phyloP scores from a whole-genome alignment of 352 stramenopile species.

The Phytophthora sojae region DNA sequence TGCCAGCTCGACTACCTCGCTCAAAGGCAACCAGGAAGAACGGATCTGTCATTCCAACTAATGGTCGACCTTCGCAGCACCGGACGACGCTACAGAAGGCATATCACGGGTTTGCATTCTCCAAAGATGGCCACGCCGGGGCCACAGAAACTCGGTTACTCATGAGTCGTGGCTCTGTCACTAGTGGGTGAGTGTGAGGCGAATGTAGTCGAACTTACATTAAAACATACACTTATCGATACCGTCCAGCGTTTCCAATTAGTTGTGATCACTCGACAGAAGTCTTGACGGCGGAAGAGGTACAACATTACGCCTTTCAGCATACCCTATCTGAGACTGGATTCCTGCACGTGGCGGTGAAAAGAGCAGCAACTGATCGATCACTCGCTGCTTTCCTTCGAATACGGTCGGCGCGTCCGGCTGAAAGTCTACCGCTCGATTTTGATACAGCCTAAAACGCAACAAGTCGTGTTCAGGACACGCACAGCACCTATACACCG shows the following conservation, averaged over 20 bases:
- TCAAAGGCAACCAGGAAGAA: conserved; percentile 28
- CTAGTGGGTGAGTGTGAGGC: conserved; percentile 15
- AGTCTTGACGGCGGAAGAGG: conserved; percentile 25
- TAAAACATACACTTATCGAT: conserved; percentile 13
- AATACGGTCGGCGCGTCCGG: conserved; percentile 11
- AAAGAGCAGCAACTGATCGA: conserved; percentile 49
- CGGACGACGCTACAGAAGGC: conserved; percentile 41
- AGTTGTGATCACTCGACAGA: not conserved
- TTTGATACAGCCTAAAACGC: conserved; percentile 25
- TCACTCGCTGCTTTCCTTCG: conserved; percentile 22
- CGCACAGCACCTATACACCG: not conserved
- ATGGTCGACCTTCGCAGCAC: conserved; percentile 21
- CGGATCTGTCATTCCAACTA: conserved; percentile 51
- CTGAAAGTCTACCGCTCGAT: conserved; percentile 14
- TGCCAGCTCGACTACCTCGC: conserved; percentile 41
- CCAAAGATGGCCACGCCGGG: conserved; percentile 61
- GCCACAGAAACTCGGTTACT: conserved; percentile 59
- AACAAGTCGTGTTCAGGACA: not conserved
- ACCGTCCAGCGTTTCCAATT: not conserved
- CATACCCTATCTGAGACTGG: conserved; percentile 45
- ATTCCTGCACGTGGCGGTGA: conserved; percentile 28
- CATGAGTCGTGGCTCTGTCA: conserved; percentile 55
- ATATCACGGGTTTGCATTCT: conserved; percentile 84
- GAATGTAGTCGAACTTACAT: conserved; percentile 6
- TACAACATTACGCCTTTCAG: conserved; percentile 35